Evolutionary conservation across 352 stramenopile species (phyloP), one percentile per base, ranked within the genome.

Genomic region (Phytophthora agathidicida): DNA sequence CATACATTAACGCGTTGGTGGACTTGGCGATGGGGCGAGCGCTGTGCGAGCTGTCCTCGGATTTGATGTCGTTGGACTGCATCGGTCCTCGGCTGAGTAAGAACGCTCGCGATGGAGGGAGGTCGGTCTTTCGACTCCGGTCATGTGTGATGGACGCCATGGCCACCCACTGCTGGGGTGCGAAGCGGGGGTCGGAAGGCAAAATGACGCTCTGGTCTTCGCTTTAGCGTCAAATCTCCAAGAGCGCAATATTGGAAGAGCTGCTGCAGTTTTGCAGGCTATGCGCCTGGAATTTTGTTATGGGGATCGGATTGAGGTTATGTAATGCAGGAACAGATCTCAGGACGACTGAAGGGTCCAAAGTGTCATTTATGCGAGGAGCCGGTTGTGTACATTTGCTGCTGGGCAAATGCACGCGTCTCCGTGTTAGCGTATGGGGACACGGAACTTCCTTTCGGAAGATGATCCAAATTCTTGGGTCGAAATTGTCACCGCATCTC

Each of bases 1-100:
- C 87, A 54, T 95, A 96, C 44, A 95, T 65, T 45, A 91, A 44
- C 20, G 77, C 80, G 52, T 90, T 90, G 2, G 75, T 77, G 23
- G 83, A 48, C 47, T 77, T 73, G 32, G 68, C 68, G 24, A 75
- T 0, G 20, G 63, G 42, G 23, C 56, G 58, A 4, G 28, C 24
- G 3, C 6, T 47, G 30, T 45, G 32, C 11, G 49, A 56, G n/a
- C 7, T 38, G 22, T 32, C 28, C 31, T 52, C 36, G 9, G 32
- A 27, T 30, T 62, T 63, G 22, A 6, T 17, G 30, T 20, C 19
- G n/a, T n/a, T n/a, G 46, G 56, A 60, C 19, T 47, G 23, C 38
- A 27, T 48, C 2, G 56, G 56, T 5, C 33, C 56, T 42, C 33
- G 46, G 24, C 48, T 65, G n/a, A 65, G 56, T 28, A 65, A 48